Percentiles rank a stretch among this genome's conserved stretches.
Conservation (phyloP, 371 early-diverging fungal genomes). For the Mortierella sp. region DNA sequence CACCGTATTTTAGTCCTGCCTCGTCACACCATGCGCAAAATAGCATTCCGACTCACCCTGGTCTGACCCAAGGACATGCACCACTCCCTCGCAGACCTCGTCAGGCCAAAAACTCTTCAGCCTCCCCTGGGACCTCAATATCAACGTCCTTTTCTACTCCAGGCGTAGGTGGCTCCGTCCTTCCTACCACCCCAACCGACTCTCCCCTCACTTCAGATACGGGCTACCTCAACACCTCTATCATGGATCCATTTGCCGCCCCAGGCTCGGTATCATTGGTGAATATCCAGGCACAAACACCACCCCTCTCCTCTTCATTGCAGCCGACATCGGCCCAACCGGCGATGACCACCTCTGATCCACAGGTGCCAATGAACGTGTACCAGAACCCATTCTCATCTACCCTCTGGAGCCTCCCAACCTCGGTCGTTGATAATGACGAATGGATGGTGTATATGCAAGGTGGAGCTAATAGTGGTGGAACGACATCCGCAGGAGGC, state of each 20-base stretch:
- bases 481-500: not conserved
- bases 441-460: constrained; percentile 39
- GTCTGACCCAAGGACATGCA: constrained; percentile 28
- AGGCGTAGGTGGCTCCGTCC: not conserved
- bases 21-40: constrained; percentile 17
- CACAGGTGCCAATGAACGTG: too few species aligned
- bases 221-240: constrained; percentile 4
- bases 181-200: constrained; percentile 1
- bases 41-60: constrained; percentile 20
- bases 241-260: constrained; percentile 20
- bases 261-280: constrained; percentile 19
- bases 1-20: constrained; percentile 27
- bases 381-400: constrained; percentile 32
- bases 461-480: constrained; percentile 1
- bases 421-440: constrained; percentile 25
- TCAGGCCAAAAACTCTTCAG: constrained; percentile 24
- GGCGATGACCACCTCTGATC: too few species aligned
- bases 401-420: constrained; percentile 24
- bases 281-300: too few species aligned
- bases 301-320: too few species aligned
- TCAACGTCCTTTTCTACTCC: not conserved
- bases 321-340: too few species aligned
- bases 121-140: not conserved
- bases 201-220: not conserved
- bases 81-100: constrained; percentile 33